Evolutionary conservation across 768 basidiomycete genomes (phyloP).

Genomic region (Serendipita sp.): DNA sequence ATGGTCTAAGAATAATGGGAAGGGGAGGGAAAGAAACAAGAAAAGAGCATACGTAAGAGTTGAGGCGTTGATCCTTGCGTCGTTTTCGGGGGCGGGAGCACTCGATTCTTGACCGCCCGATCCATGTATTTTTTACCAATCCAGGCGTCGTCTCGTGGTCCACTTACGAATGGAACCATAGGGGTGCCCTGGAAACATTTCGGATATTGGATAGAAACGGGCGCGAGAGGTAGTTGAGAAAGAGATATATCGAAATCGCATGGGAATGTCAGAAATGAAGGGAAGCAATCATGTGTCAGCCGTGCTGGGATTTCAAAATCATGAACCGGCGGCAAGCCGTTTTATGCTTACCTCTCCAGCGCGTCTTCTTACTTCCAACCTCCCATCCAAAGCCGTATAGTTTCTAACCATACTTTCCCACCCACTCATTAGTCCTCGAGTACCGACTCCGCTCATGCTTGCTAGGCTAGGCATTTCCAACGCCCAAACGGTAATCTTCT

Average conservation of each 20-base stretch:
- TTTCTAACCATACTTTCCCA: not conserved
- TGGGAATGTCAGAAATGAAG: no score
- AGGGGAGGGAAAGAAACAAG: not conserved
- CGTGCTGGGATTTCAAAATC: no score
- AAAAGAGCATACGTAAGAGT: slow-evolving; percentile 5
- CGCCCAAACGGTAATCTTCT: not conserved
- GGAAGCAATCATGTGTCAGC: no score
- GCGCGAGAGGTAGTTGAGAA: not conserved
- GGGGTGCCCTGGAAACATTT: not conserved
- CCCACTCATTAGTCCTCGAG: not conserved
- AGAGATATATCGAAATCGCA: not conserved
- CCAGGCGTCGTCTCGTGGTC: not conserved
- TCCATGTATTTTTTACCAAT: not conserved
- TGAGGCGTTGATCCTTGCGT: not conserved
- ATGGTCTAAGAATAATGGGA: not conserved
- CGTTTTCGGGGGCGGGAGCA: not conserved
- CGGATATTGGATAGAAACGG: no score
- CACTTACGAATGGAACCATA: not conserved
- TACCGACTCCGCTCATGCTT: not conserved
- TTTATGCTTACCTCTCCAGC: not conserved
- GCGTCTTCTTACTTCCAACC: not conserved
- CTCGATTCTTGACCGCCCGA: not conserved
- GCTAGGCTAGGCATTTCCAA: not conserved
- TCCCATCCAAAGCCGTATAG: not conserved
- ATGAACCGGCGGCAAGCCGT: no score